Conservation (phyloP, 768 basidiomycete genomes). For the Rubroboletus satanas region DNA sequence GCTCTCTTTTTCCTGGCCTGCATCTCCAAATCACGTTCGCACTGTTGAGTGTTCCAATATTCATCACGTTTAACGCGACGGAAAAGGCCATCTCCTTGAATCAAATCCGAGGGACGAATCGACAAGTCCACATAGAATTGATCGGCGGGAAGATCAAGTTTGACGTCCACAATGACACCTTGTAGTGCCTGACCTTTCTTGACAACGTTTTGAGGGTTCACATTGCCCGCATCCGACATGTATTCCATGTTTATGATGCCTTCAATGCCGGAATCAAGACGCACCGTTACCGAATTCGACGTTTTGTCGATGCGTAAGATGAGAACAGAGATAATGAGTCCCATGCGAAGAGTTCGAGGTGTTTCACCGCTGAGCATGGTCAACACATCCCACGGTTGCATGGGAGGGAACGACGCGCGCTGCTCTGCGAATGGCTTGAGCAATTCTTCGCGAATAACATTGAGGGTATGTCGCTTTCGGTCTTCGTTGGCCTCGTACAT, state of each 20-base stretch:
- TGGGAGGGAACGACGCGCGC: slow-evolving; percentile 59
- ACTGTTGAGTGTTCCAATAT: slow-evolving; percentile 61
- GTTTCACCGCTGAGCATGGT: slow-evolving; percentile 98
- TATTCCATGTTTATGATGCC: slow-evolving; percentile 64
- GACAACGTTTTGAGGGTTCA: slow-evolving; percentile 46
- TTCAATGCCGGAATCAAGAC: slow-evolving; percentile 92
- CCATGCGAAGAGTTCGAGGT: slow-evolving; percentile 63
- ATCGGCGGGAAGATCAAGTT: slow-evolving; percentile 56
- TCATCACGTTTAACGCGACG: slow-evolving; percentile 58
- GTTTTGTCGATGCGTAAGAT: slow-evolving; percentile 48
- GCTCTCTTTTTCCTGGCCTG: slow-evolving; percentile 80
- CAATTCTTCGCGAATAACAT: slow-evolving; percentile 84
- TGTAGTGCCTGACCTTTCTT: slow-evolving; percentile 78
- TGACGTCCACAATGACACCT: slow-evolving; percentile 72
- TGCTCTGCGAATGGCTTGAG: slow-evolving; percentile 75
- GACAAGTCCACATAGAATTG: slow-evolving; percentile 73
- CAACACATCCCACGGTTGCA: slow-evolving; percentile 75
- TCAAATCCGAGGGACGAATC: slow-evolving; percentile 57
- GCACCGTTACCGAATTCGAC: slow-evolving; percentile 52
- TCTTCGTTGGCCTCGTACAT: slow-evolving; percentile 80
- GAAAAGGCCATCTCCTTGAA: slow-evolving; percentile 58
- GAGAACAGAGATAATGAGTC: slow-evolving; percentile 77
- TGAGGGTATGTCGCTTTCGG: slow-evolving; percentile 84
- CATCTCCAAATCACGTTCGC: slow-evolving; percentile 66
- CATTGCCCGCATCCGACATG: slow-evolving; percentile 47